phyloP scores from a whole-genome alignment of 805 yeast genomes.

The Helenozyma rhizophorensis region DNA sequence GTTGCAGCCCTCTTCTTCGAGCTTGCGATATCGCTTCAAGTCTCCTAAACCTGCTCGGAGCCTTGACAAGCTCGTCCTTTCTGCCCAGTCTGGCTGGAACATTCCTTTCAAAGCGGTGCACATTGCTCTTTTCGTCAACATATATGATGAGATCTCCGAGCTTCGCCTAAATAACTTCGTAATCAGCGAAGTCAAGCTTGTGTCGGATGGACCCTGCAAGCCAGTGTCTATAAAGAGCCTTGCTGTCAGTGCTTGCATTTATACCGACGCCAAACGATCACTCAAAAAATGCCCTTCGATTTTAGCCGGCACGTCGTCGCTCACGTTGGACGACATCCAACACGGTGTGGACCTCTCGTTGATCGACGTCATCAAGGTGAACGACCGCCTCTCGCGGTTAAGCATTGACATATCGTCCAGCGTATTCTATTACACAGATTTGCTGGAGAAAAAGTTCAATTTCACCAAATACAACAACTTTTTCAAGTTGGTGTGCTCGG shows the following conservation, averaged over 20 bases:
- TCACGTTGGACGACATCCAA: constrained; percentile 36
- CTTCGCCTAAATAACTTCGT: constrained; percentile 44
- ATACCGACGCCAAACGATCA: constrained; percentile 11
- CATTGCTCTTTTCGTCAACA: constrained; percentile 42
- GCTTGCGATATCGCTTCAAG: constrained; percentile 14
- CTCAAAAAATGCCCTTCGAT: constrained; percentile 22
- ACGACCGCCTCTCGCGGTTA: constrained; percentile 32
- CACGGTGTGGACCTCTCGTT: constrained; percentile 46
- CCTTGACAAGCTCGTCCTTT: constrained; percentile 30
- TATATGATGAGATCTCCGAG: constrained; percentile 34
- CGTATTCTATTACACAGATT: constrained; percentile 30
- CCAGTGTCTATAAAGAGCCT: constrained; percentile 8
- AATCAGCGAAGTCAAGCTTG: constrained; percentile 37
- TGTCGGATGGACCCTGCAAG: constrained; percentile 1
- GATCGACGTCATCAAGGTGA: constrained; percentile 41
- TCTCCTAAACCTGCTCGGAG: constrained; percentile 16
- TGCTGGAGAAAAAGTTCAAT: constrained; percentile 22
- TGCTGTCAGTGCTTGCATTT: constrained; percentile 11
- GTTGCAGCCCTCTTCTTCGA: constrained; percentile 3
- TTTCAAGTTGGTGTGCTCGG: constrained; percentile 31
- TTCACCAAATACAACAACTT: constrained; percentile 25
- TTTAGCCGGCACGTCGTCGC: constrained; percentile 35
- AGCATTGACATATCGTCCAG: constrained; percentile 47
- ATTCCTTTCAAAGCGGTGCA: constrained; percentile 46
- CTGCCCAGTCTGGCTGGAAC: constrained; percentile 48